Conservation (phyloP, 257 asterid species). For the Agastache rugosa region DNA sequence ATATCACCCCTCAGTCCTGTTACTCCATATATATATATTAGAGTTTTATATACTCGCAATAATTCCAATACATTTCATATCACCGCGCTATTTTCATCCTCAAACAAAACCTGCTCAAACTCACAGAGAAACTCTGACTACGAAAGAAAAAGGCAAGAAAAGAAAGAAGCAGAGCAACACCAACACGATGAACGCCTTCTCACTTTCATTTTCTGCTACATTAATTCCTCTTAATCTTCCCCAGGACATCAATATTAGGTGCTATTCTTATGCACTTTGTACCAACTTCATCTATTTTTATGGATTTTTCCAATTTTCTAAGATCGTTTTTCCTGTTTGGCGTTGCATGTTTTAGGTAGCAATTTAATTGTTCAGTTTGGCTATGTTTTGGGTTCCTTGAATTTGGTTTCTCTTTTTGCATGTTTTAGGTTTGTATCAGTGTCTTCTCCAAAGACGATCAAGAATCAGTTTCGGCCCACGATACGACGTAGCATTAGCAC, state of each 20-base stretch:
- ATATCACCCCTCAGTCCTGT: background rate
- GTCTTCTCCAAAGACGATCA: conserved; percentile 33
- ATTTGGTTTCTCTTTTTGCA: background rate
- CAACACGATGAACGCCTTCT: conserved; percentile 44
- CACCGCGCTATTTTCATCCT: background rate
- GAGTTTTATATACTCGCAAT: background rate
- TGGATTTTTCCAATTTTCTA: background rate
- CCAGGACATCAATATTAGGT: conserved; percentile 40
- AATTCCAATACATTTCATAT: background rate
- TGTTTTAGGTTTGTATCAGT: conserved; percentile 34
- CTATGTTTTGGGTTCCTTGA: background rate
- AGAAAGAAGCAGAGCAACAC: background rate
- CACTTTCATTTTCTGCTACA: conserved; percentile 40
- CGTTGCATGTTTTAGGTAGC: background rate
- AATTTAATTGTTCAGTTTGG: background rate
- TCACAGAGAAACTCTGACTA: background rate
- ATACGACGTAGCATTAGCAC: conserved; percentile 36
- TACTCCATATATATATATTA: background rate
- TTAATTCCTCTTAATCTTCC: conserved; percentile 39
- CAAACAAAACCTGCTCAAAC: background rate
- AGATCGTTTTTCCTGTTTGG: background rate
- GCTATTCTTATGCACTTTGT: background rate
- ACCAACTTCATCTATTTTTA: too few relatives aligned
- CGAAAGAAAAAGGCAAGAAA: background rate
- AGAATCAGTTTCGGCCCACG: conserved; percentile 47